Base-by-base conservation (phyloP, 1,284 basidiomycete genomes). In the Irpex rosettiformis region DNA sequence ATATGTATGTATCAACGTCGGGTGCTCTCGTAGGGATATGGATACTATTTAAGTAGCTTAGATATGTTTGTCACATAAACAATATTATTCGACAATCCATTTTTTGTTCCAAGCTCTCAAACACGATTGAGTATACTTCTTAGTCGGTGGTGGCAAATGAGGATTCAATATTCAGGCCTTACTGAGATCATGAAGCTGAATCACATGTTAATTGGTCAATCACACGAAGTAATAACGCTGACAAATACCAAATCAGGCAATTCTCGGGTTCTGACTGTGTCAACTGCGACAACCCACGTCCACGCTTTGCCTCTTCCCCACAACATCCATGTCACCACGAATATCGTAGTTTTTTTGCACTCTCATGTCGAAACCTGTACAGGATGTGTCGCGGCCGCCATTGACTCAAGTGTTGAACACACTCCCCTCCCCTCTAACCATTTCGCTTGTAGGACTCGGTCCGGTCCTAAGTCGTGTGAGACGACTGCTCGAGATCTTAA, bases 371-470 rank as follows among this genome's bases (percentile, higher is more conserved):
- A 67, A 64, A 49, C 13, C 58, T 52, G 59, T 62, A 25, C 60
- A 65, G 25, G 61, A 59, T 28, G 57, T 37, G 16, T 28, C 64
- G 48, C 65, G 58, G 60, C 69, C 62, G 58, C 77, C 68, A 56
- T 74, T 77, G 48, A 65, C 70, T 59, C 78, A 82, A 59, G 85
- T 89, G 63, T 74, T 86, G 29, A 78, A 78, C 57, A 75, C 76
- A 10, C 82, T 88, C 1, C 88, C 89, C 0, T 75, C 83, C 0
- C 81, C 84, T 2, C 73, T 91, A 55, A 82, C 80, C 1, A 68
- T 77, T 4, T 78, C 81, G 2, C 80, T 91, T 55, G 75, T 88
- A 47, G 75, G 77, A 13, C 82, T 89, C 58, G 81, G 82, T 0
- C 83, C 85, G 0, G 70, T 77, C 21, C 80, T 93, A 33, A 72